Percentiles rank a stretch among this genome's conserved stretches.
Evolutionary conservation across 345 rosid genomes (phyloP).

Genomic region (thale cress (Arabidopsis thaliana)): TAIR10.1 NC_003076.8:15725501-15726000

Average conservation of each 20-base stretch:
- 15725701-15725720: background rate
- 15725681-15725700: background rate
- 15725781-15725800: background rate
- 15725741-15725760: background rate
- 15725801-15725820: background rate
- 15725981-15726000: no score
- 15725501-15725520: constrained; percentile 61
- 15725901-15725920: background rate
- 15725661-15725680: background rate
- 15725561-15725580: constrained; percentile 79
- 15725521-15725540: constrained; percentile 71
- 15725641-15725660: background rate
- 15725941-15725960: background rate
- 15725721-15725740: background rate
- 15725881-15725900: background rate
- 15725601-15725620: constrained; percentile 95
- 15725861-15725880: background rate
- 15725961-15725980: background rate
- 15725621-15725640: background rate
- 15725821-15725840: background rate
- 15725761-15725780: background rate
- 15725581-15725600: constrained; percentile 91
- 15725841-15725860: background rate
- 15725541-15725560: constrained; percentile 88
- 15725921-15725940: background rate